phyloP scores from a whole-genome alignment of 345 rosid species.

The Kandelia obovata region DNA sequence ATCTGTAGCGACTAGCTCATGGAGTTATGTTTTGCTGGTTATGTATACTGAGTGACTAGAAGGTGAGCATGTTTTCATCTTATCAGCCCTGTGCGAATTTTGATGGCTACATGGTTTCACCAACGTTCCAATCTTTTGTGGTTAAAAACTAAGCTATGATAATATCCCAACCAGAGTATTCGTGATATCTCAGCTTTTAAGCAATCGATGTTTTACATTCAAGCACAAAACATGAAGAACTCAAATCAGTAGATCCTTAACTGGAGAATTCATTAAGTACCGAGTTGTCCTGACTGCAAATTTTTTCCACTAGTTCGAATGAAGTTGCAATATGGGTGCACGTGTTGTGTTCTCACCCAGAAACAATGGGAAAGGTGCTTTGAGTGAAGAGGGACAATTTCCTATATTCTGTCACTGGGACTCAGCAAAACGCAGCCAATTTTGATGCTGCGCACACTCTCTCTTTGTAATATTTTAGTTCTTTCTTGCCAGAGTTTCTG shows the following conservation, averaged over 20 bases:
- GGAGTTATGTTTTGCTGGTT: neutral
- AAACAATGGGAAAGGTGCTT: constrained; percentile 13
- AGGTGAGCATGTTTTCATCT: neutral
- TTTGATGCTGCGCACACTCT: neutral
- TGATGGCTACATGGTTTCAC: no score
- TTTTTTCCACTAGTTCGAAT: neutral
- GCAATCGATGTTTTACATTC: no score
- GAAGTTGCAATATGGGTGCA: constrained; percentile 18
- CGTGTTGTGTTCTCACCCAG: constrained; percentile 16
- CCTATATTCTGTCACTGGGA: constrained; percentile 37
- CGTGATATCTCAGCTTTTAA: no score
- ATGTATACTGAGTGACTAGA: neutral
- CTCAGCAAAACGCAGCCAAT: neutral
- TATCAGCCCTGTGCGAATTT: no score
- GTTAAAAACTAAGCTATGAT: no score
- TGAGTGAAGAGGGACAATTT: constrained; percentile 24
- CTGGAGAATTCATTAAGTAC: neutral
- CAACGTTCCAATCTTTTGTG: no score
- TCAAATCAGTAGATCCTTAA: neutral
- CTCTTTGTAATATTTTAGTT: neutral
- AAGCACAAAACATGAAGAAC: no score
- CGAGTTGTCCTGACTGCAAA: neutral
- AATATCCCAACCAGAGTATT: no score
- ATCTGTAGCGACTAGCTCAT: neutral
- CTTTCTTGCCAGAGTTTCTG: neutral